These are phyloP conservation scores for Candida endomychidarum DNA, from an alignment of 805 yeast genomes.

Conservation along the genomic window DNA sequence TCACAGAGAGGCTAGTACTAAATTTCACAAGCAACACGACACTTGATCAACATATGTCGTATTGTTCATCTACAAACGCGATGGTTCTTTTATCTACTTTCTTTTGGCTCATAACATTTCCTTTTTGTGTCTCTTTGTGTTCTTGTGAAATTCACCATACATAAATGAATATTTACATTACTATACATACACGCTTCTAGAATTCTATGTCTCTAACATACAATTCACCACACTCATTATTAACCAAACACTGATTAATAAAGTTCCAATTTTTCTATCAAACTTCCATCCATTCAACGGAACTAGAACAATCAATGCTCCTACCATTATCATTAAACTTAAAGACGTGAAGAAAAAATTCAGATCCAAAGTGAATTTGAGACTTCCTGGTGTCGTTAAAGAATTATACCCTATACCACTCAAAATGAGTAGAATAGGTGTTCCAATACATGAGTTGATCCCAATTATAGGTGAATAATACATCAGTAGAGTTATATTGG, in stretches of 20 bases:
- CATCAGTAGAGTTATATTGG: slow-evolving; percentile 48
- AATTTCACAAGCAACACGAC: too few species aligned
- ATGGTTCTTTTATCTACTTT: too few species aligned
- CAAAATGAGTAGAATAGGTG: slow-evolving; percentile 49
- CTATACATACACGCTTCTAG: too few species aligned
- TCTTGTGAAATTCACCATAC: too few species aligned
- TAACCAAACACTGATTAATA: slow-evolving; percentile 21
- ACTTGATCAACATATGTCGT: too few species aligned
- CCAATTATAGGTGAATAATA: slow-evolving; percentile 41
- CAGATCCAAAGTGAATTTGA: slow-evolving; percentile 21
- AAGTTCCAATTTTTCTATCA: slow-evolving; percentile 29
- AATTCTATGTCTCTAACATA: neutral
- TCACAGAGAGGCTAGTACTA: too few species aligned
- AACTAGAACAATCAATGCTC: slow-evolving; percentile 25
- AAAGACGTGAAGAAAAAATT: slow-evolving; percentile 26
- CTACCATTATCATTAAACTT: slow-evolving; percentile 25
- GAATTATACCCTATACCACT: slow-evolving; percentile 54
- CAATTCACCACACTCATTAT: slow-evolving; percentile 20
- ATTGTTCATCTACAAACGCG: too few species aligned
- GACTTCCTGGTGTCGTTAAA: slow-evolving; percentile 19
- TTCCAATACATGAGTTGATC: slow-evolving; percentile 53
- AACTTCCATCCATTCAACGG: slow-evolving; percentile 36
- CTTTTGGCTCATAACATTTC: too few species aligned
- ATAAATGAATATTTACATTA: too few species aligned
- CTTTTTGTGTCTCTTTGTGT: too few species aligned